Evolutionary conservation across 1,284 basidiomycete genomes (phyloP).

Genomic region (Phlebopus sp.): DNA sequence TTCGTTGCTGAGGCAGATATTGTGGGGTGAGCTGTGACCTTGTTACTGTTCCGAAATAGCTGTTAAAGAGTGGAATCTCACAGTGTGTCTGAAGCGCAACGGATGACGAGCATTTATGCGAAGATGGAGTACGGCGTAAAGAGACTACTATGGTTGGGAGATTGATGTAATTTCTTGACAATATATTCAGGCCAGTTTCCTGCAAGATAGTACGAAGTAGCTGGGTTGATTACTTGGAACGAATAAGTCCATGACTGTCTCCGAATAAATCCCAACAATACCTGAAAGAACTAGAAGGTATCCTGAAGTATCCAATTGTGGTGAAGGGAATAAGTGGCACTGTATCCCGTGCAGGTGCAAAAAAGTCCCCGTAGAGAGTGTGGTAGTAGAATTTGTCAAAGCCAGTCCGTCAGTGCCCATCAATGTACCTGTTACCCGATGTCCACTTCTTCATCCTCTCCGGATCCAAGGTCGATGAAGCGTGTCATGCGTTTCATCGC

Average conservation of each 20-base stretch:
- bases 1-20: constrained; percentile 73
- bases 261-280: constrained; percentile 8
- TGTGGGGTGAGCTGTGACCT: constrained; percentile 58
- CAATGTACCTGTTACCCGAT: constrained; percentile 34
- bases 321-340: constrained; percentile 11
- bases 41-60: constrained; percentile 3
- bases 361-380: constrained; percentile 12
- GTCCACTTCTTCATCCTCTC: constrained; percentile 27
- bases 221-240: constrained; percentile 16
- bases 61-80: neutral
- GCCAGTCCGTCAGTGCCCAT: constrained; percentile 10
- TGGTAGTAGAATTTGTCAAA: constrained; percentile 15
- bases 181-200: constrained; percentile 11
- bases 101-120: constrained; percentile 77
- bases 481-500: constrained; percentile 63
- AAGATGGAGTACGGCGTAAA: constrained; percentile 92
- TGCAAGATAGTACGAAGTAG: constrained; percentile 6
- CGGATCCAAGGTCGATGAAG: constrained; percentile 54
- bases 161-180: constrained; percentile 22
- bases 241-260: constrained; percentile 9
- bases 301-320: constrained; percentile 26
- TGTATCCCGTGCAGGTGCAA: constrained; percentile 16
- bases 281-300: constrained; percentile 17
- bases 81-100: constrained; percentile 78
- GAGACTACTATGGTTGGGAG: constrained; percentile 81